Conservation (phyloP, 2,329 filamentous ascomycete genomes). For the Exophiala sp. region DNA sequence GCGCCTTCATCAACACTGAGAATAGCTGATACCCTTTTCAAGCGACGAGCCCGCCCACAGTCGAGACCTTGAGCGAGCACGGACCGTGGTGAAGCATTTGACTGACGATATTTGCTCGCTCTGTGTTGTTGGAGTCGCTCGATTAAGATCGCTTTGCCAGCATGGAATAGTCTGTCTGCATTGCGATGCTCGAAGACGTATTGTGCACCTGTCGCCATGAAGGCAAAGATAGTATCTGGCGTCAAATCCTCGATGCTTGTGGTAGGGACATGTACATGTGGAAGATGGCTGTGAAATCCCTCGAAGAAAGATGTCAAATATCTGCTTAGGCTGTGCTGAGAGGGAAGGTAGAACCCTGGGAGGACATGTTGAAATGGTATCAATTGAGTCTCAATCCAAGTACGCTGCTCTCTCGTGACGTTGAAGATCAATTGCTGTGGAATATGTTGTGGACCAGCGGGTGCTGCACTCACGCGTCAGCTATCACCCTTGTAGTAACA, state of each 20-base stretch:
- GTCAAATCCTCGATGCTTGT: background rate
- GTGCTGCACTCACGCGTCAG: background rate
- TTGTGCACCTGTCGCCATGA: background rate
- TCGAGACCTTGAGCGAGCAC: background rate
- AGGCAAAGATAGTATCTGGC: background rate
- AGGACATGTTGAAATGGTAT: background rate
- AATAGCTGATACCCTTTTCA: background rate
- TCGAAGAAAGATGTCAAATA: background rate
- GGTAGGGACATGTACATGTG: background rate
- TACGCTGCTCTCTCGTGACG: background rate
- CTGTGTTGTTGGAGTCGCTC: background rate
- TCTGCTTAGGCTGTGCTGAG: background rate
- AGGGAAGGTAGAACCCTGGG: background rate
- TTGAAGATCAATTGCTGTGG: background rate
- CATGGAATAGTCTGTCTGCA: background rate
- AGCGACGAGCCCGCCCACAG: background rate
- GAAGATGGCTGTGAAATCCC: conserved; percentile 1
- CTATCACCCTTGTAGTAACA: background rate
- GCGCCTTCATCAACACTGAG: background rate
- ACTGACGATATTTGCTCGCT: background rate
- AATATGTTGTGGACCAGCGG: background rate
- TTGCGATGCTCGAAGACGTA: conserved; percentile 1
- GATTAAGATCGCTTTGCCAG: background rate
- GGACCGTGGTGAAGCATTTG: background rate
- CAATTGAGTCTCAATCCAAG: background rate